A percentile compares a stretch with the other conserved stretches of the same genome.
Evolutionary conservation across 306 rosid species (phyloP).

Genomic region (Lablab purpureus): DNA sequence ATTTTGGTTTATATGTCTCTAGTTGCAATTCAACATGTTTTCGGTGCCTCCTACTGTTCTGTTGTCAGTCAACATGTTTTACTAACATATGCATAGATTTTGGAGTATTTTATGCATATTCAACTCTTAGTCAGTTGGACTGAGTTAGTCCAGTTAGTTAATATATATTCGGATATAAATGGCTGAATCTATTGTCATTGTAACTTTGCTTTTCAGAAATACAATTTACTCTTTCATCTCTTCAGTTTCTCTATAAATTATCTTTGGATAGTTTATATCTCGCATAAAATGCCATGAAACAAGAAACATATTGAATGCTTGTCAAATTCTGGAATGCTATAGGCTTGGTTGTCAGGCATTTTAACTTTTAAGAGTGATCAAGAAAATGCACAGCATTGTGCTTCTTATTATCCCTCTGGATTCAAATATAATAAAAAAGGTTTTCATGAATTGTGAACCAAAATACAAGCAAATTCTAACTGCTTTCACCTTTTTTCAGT

Average conservation of each 20-base stretch:
- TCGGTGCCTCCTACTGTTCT: background rate
- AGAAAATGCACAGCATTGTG: conserved; percentile 1
- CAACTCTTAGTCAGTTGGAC: no score
- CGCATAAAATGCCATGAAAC: background rate
- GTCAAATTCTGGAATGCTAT: background rate
- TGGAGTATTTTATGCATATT: no score
- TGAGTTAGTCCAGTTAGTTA: no score
- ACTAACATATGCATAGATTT: background rate
- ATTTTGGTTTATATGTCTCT: background rate
- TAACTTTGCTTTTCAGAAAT: no score
- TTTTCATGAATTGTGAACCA: no score
- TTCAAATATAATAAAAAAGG: no score
- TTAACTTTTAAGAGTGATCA: background rate
- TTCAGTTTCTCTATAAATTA: no score
- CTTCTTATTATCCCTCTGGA: background rate
- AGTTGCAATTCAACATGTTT: conserved; percentile 24
- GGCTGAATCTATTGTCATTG: no score
- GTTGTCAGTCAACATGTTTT: background rate
- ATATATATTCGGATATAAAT: no score
- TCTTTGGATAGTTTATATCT: background rate
- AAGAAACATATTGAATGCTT: background rate
- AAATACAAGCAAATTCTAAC: no score
- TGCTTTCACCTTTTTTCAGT: no score
- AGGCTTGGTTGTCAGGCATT: background rate
- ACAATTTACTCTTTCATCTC: no score